Percentiles rank a stretch among this genome's conserved stretches.
Evolutionary conservation across 805 yeast genomes (phyloP).

Genomic region (Candida loeiensis): DNA sequence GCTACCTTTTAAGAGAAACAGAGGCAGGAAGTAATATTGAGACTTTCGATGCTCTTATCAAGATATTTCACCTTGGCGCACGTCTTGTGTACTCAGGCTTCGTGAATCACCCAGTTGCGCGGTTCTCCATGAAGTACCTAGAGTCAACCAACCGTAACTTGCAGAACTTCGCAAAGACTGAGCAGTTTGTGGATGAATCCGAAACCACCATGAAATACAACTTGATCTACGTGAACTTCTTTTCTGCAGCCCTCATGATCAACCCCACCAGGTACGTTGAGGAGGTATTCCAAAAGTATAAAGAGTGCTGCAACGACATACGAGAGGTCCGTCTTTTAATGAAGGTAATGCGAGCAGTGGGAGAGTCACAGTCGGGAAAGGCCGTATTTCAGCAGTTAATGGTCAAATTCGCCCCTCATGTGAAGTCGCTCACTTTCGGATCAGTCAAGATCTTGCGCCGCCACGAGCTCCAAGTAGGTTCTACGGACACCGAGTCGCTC

Average conservation of each 20-base stretch:
- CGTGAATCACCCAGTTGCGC: constrained; percentile 25
- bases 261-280: constrained; percentile 30
- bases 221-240: constrained; percentile 25
- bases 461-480: constrained; percentile 1
- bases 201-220: too few species aligned
- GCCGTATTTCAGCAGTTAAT: constrained; percentile 23
- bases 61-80: constrained; percentile 35
- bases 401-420: constrained; percentile 18
- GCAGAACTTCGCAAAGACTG: constrained; percentile 11
- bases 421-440: constrained; percentile 26
- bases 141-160: constrained; percentile 30
- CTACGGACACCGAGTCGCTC: constrained; percentile 13
- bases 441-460: constrained; percentile 20
- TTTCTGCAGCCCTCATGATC: constrained; percentile 33
- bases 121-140: constrained; percentile 27
- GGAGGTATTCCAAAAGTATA: constrained; percentile 21
- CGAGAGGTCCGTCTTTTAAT: constrained; percentile 24
- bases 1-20: constrained; percentile 27
- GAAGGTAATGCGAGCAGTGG: constrained; percentile 29
- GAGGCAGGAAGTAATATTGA: constrained; percentile 25
- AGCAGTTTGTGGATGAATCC: too few species aligned
- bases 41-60: constrained; percentile 33
- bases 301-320: constrained; percentile 21
- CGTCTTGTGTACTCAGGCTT: constrained; percentile 20
- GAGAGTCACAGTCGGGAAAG: constrained; percentile 22